Conservation (phyloP, 2,329 filamentous ascomycete species). For the Sclerotinia minor region DNA sequence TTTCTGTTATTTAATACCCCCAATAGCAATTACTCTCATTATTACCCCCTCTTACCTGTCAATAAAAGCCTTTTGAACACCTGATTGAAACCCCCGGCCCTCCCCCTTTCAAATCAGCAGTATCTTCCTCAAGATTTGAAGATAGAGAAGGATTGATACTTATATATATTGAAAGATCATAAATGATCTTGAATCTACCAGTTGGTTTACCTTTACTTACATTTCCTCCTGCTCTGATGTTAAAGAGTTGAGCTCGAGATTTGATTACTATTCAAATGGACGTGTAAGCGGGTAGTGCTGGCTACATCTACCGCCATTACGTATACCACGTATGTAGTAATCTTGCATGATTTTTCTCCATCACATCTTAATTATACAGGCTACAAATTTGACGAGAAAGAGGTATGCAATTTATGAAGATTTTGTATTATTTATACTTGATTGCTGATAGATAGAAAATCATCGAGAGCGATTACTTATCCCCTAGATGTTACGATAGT, state of each 20-base stretch:
- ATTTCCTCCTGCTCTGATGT: slow-evolving; percentile 47
- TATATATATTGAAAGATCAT: no score
- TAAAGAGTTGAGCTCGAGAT: slow-evolving; percentile 31
- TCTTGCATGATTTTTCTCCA: no score
- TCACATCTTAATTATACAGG: no score
- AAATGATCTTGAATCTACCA: no score
- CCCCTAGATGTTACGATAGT: no score
- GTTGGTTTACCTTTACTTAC: slow-evolving; percentile 55
- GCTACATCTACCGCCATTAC: no score
- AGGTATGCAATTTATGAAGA: slow-evolving; percentile 25
- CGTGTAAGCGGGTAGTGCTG: slow-evolving; percentile 53
- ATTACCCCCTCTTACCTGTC: neutral
- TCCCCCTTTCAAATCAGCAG: no score
- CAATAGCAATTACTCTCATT: neutral
- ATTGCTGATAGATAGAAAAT: neutral
- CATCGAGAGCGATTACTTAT: no score
- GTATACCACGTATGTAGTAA: no score
- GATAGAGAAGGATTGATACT: neutral
- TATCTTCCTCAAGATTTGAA: neutral
- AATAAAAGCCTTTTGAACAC: slow-evolving; percentile 28
- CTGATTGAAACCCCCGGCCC: slow-evolving; percentile 21
- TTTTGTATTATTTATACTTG: neutral
- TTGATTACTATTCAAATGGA: slow-evolving; percentile 49
- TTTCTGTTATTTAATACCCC: neutral
- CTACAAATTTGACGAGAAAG: slow-evolving; percentile 29